Evolutionary conservation across 148 eudicot species (phyloP).

Genomic region (Amaranthus cruentus): DNA sequence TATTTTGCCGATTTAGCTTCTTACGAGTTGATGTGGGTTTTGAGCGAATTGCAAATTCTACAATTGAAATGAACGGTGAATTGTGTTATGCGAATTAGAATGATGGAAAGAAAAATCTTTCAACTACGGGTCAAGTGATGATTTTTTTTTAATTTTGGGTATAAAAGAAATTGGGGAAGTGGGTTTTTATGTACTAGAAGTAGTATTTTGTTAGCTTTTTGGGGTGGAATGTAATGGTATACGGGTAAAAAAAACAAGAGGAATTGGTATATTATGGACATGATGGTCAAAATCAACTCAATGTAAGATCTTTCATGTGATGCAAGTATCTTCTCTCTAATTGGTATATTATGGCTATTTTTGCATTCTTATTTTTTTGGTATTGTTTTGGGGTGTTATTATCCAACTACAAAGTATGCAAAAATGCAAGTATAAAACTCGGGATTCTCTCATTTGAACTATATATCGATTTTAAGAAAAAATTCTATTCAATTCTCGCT

Average conservation of each 20-base stretch:
- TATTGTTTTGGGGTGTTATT: neutral
- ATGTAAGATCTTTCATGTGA: conserved; percentile 29
- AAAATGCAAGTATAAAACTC: too few relatives aligned
- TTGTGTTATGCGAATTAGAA: too few relatives aligned
- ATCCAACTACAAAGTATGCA: neutral
- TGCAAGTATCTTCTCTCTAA: conserved; percentile 4
- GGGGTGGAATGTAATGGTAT: conserved; percentile 46
- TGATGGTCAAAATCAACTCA: conserved; percentile 23
- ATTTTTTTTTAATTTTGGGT: conserved; percentile 17
- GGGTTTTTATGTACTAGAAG: conserved; percentile 10
- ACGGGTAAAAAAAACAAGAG: conserved; percentile 16
- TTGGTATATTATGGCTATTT: conserved; percentile 3
- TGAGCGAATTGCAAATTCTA: too few relatives aligned
- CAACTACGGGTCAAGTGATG: too few relatives aligned
- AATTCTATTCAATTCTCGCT: too few relatives aligned
- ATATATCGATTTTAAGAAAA: too few relatives aligned
- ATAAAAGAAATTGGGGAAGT: conserved; percentile 22
- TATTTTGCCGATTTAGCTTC: too few relatives aligned
- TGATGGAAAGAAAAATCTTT: too few relatives aligned
- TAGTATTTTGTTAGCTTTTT: conserved; percentile 18
- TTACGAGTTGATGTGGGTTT: too few relatives aligned
- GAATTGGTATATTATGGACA: conserved; percentile 15
- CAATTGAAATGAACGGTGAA: too few relatives aligned
- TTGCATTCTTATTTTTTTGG: neutral
- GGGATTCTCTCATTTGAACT: too few relatives aligned